Percentiles rank a stretch among this genome's conserved stretches.
Evolutionary conservation across 192 early-diverging fungal genomes (phyloP).

Genomic region (Coemansia sp.): DNA sequence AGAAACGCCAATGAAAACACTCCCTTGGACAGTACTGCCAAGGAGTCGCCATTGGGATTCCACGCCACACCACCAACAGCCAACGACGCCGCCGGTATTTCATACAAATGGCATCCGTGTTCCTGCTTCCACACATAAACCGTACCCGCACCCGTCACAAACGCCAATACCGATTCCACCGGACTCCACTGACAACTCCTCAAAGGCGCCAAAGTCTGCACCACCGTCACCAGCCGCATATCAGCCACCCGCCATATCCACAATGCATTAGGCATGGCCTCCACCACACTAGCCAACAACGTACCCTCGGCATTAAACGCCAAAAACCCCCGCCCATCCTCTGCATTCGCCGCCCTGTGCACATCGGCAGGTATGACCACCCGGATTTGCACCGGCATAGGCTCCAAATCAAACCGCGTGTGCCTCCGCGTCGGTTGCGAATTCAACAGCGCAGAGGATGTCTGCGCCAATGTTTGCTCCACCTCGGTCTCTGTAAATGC

Average conservation of each 20-base stretch:
- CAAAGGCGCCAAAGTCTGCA: slow-evolving; percentile 32
- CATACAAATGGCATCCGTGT: slow-evolving; percentile 26
- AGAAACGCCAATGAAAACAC: slow-evolving; percentile 33
- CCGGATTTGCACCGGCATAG: slow-evolving; percentile 11
- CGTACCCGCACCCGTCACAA: slow-evolving; percentile 23
- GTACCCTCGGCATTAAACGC: slow-evolving; percentile 35
- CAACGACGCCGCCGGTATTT: slow-evolving; percentile 18
- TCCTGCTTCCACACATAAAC: slow-evolving; percentile 45
- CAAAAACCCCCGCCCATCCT: background rate
- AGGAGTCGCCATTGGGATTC: slow-evolving; percentile 33
- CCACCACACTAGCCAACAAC: slow-evolving; percentile 21
- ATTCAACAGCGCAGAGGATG: slow-evolving; percentile 5
- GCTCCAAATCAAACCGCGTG: slow-evolving; percentile 25
- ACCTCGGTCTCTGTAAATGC: slow-evolving; percentile 37
- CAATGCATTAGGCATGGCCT: slow-evolving; percentile 31
- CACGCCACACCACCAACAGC: slow-evolving; percentile 14
- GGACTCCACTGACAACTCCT: slow-evolving; percentile 39
- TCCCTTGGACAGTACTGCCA: slow-evolving; percentile 37
- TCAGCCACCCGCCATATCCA: slow-evolving; percentile 37
- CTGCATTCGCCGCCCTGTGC: slow-evolving; percentile 13
- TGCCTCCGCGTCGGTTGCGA: slow-evolving; percentile 5
- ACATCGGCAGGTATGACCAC: slow-evolving; percentile 11
- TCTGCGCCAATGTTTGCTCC: slow-evolving; percentile 17
- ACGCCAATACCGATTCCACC: slow-evolving; percentile 23
- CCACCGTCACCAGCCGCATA: slow-evolving; percentile 23